These are phyloP conservation scores for Citrus australasica DNA, from an alignment of 345 rosid species.

Conservation along the genomic window DNA sequence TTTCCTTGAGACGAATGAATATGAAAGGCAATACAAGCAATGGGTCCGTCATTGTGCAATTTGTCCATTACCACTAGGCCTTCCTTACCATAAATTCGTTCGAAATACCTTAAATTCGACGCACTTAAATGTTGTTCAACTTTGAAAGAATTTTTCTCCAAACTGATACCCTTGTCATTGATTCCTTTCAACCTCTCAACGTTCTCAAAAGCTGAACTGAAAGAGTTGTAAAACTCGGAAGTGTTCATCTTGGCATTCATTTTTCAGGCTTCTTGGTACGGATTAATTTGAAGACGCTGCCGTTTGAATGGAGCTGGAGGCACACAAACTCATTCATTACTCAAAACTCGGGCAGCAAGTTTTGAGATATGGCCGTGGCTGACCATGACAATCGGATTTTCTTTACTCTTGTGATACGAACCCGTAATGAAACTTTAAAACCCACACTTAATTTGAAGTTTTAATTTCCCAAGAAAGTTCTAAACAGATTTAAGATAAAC, in stretches of 20 bases:
- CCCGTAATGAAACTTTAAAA: fast-evolving
- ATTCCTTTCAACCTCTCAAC: background rate
- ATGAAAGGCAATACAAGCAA: background rate
- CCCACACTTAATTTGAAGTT: too few relatives aligned
- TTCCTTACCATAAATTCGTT: background rate
- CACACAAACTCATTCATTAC: background rate
- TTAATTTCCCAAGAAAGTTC: too few relatives aligned
- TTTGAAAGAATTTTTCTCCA: background rate
- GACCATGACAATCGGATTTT: background rate
- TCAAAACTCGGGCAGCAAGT: background rate
- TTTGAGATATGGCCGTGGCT: background rate
- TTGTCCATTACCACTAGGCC: too few relatives aligned
- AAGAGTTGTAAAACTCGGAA: background rate
- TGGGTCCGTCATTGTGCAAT: background rate
- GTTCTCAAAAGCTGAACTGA: background rate
- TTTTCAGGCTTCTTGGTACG: background rate
- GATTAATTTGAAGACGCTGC: background rate
- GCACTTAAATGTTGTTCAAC: background rate
- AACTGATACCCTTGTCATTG: background rate
- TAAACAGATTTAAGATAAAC: too few relatives aligned
- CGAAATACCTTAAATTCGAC: background rate
- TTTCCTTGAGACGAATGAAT: background rate
- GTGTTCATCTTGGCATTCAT: background rate
- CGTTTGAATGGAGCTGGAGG: background rate
- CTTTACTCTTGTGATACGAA: background rate